Base-by-base conservation (phyloP, 2,329 filamentous ascomycete species). In the Trichophyton rubrum region DNA sequence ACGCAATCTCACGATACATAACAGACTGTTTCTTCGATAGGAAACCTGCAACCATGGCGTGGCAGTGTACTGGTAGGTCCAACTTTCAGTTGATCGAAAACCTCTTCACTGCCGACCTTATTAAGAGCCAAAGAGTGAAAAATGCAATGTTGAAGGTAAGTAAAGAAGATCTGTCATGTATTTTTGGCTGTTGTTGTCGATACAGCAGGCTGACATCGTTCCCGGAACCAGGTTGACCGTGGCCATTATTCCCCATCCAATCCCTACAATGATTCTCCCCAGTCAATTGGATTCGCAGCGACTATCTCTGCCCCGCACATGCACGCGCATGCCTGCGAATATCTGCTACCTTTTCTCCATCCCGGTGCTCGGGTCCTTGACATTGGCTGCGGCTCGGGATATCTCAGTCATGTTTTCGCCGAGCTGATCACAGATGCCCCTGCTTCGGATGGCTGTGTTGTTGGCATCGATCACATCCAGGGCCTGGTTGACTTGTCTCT, bases 381-480 rank as follows among this genome's bases (percentile, higher is more conserved):
- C 67, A 80, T 92, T 62, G 88, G 88, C 1, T 86, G 83, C 55
- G 88, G 88, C 0, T 87, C 83, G 1, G 88, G 88, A 0, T 97
- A 96, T 70, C 77, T 99, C 11, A 96, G 90, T 3, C 90, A 95
- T 67, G 85, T 96, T 0, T 74, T 97, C 6, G 91, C 90, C 0
- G 88, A 92, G 70, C 79, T 96, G 0, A 85, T 87, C 1, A 69
- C 68, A 62, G 64, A 68, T 24, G 41, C 64, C 2, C 66, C 68
- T 6, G 64, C 67, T 1, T 70, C 78, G 0, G 68, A 71, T 6
- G 79, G 79, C 11, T 72, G 72, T 47, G 85, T 91, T 0, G 80
- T 91, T 11, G 88, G 88, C 0, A 74, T 92, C 20, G 88, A 92
- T 69, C 88, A 92, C 70, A 89, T 92, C 61, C 68, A 72, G 9